Evolutionary conservation across 1,139 yeast species (phyloP).

Genomic region (Meyerozyma sp.): DNA sequence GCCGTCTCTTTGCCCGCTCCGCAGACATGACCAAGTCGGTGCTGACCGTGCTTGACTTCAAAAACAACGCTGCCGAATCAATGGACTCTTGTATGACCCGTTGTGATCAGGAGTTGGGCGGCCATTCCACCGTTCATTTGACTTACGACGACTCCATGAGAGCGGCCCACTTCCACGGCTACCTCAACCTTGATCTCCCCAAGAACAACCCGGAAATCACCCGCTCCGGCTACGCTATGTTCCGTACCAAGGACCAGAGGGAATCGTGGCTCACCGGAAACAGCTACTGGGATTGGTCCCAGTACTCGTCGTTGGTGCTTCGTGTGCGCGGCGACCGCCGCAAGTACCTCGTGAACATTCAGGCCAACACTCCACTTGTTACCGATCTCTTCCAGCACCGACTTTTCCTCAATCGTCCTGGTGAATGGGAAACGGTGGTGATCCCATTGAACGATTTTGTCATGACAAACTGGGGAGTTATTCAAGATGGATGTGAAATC

Average conservation of each 20-base stretch:
- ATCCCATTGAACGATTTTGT: slow-evolving; percentile 77
- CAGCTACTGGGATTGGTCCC: slow-evolving; percentile 60
- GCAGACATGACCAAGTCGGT: slow-evolving; percentile 25
- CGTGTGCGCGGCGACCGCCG: slow-evolving; percentile 72
- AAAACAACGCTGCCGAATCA: slow-evolving; percentile 32
- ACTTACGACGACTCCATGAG: slow-evolving; percentile 25
- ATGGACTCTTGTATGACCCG: slow-evolving; percentile 51
- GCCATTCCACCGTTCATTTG: slow-evolving; percentile 64
- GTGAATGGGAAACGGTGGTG: slow-evolving; percentile 80
- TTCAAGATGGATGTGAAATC: slow-evolving; percentile 61
- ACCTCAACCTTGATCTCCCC: slow-evolving; percentile 70
- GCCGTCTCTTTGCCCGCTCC: slow-evolving; percentile 31
- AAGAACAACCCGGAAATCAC: slow-evolving; percentile 62
- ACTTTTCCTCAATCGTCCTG: slow-evolving; percentile 66
- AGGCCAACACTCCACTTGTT: slow-evolving; percentile 71
- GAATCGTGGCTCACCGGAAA: slow-evolving; percentile 45
- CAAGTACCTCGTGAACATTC: slow-evolving; percentile 74
- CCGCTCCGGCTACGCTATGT: slow-evolving; percentile 83
- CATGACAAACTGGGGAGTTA: slow-evolving; percentile 76
- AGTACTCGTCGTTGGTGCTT: slow-evolving; percentile 53
- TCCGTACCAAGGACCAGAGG: slow-evolving; percentile 64
- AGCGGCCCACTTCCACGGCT: slow-evolving; percentile 65
- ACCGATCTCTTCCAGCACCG: slow-evolving; percentile 84
- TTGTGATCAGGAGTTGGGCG: slow-evolving; percentile 73
- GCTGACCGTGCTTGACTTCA: slow-evolving; percentile 53